phyloP scores from a whole-genome alignment of 768 basidiomycete genomes.

The Trametopsis cervina region DNA sequence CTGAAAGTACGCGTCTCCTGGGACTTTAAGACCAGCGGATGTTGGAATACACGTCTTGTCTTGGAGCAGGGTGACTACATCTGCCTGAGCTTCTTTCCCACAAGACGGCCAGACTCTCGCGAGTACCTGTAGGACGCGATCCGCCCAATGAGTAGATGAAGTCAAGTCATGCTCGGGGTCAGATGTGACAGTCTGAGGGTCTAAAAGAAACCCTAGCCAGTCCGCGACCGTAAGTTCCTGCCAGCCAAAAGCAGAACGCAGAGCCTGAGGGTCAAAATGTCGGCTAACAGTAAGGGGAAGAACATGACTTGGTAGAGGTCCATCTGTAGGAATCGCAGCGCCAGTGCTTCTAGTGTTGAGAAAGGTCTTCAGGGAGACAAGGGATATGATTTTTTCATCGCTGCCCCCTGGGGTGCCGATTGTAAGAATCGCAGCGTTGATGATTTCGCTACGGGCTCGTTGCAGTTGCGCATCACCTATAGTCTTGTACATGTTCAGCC shows the following conservation, averaged over 20 bases:
- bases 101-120: constrained; percentile 70
- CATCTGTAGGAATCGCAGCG: constrained; percentile 57
- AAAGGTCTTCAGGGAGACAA: constrained; percentile 66
- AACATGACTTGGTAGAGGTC: constrained; percentile 68
- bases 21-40: constrained; percentile 60
- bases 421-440: constrained; percentile 63
- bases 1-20: constrained; percentile 74
- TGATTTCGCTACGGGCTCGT: constrained; percentile 49
- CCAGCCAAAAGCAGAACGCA: constrained; percentile 65
- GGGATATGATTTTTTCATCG: constrained; percentile 53
- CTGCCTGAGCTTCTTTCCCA: constrained; percentile 34
- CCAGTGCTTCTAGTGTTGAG: constrained; percentile 55
- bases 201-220: constrained; percentile 67
- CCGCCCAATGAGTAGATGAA: constrained; percentile 66
- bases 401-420: constrained; percentile 27
- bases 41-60: constrained; percentile 44
- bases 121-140: constrained; percentile 63
- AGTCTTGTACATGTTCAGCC: constrained; percentile 45
- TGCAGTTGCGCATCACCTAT: constrained; percentile 29
- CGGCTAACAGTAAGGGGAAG: constrained; percentile 64
- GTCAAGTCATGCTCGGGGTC: constrained; percentile 55
- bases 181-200: constrained; percentile 33
- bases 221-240: constrained; percentile 65
- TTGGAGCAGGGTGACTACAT: constrained; percentile 35
- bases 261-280: constrained; percentile 41